Evolutionary conservation across 169 alveolate genomes (phyloP).

Genomic region (Cryptosporidium parvum): DNA sequence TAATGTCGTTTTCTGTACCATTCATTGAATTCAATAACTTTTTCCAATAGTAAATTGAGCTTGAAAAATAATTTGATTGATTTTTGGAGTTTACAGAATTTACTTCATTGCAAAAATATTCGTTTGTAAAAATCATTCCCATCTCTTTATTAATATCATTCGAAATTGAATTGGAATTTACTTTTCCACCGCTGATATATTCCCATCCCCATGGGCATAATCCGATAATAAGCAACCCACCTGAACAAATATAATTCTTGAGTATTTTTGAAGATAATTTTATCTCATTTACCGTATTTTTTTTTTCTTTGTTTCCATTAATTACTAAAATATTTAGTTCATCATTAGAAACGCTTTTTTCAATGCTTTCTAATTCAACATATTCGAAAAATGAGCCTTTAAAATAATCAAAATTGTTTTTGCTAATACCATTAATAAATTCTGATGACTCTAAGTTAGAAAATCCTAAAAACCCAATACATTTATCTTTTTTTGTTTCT

Average conservation of each 20-base stretch:
- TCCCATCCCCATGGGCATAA: slow-evolving; percentile 77
- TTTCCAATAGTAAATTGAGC: slow-evolving; percentile 41
- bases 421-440: slow-evolving; percentile 7
- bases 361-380: not conserved
- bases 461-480: slow-evolving; percentile 48
- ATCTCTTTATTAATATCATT: slow-evolving; percentile 36
- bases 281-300: not conserved
- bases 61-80: not conserved
- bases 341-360: not conserved
- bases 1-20: not conserved
- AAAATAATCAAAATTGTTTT: not conserved
- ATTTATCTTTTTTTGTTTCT: not conserved
- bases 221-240: slow-evolving; percentile 28
- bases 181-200: not conserved
- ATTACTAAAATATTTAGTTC: slow-evolving; percentile 23
- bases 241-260: slow-evolving; percentile 9
- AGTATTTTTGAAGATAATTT: slow-evolving; percentile 11
- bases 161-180: slow-evolving; percentile 7
- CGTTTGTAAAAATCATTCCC: slow-evolving; percentile 48
- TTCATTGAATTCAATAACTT: not conserved
- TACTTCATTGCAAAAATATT: slow-evolving; percentile 3
- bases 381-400: not conserved
- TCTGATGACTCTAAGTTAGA: slow-evolving; percentile 3
- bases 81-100: not conserved
- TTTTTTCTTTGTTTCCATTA: slow-evolving; percentile 33